phyloP scores from a whole-genome alignment of 208 protist genomes.

The Leishmania tarentolae region DNA sequence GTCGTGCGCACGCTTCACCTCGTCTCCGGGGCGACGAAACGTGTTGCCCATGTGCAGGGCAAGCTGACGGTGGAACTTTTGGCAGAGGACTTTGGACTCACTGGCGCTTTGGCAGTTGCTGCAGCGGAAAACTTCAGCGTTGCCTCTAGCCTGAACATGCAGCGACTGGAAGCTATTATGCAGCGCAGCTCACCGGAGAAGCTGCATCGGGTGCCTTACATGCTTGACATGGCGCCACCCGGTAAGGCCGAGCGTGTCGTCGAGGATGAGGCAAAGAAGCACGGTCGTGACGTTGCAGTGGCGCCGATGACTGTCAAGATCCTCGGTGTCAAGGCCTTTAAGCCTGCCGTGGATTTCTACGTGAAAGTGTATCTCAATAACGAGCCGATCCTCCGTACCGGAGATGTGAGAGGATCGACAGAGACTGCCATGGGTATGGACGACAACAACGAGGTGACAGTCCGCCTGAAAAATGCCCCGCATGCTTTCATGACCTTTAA shows the following conservation, averaged over 20 bases:
- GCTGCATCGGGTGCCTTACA: slow-evolving; percentile 67
- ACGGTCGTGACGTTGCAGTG: slow-evolving; percentile 28
- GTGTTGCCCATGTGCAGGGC: slow-evolving; percentile 41
- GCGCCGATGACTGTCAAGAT: slow-evolving; percentile 77
- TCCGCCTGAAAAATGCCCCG: slow-evolving; percentile 47
- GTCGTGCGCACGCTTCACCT: slow-evolving; percentile 45
- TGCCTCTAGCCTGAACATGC: slow-evolving; percentile 13
- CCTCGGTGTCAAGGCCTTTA: slow-evolving; percentile 60
- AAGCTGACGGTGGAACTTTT: slow-evolving; percentile 56
- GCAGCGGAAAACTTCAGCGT: slow-evolving; percentile 14
- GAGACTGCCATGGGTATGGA: slow-evolving; percentile 52
- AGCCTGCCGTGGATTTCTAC: slow-evolving; percentile 43
- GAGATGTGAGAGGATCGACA: slow-evolving; percentile 30
- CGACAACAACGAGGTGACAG: slow-evolving; percentile 69
- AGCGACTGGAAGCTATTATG: slow-evolving; percentile 35
- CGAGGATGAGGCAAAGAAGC: slow-evolving; percentile 32
- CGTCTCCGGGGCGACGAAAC: slow-evolving; percentile 52
- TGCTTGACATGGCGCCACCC: slow-evolving; percentile 48
- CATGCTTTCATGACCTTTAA: slow-evolving; percentile 57
- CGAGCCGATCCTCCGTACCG: slow-evolving; percentile 56
- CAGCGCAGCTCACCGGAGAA: slow-evolving; percentile 52
- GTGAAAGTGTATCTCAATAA: slow-evolving; percentile 75
- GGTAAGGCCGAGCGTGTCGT: slow-evolving; percentile 44
- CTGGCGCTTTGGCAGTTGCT: slow-evolving; percentile 2
- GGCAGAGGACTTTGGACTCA: slow-evolving; percentile 54